Conservation (phyloP, 345 rosid genomes). For the Fremontodendron californicum region DNA sequence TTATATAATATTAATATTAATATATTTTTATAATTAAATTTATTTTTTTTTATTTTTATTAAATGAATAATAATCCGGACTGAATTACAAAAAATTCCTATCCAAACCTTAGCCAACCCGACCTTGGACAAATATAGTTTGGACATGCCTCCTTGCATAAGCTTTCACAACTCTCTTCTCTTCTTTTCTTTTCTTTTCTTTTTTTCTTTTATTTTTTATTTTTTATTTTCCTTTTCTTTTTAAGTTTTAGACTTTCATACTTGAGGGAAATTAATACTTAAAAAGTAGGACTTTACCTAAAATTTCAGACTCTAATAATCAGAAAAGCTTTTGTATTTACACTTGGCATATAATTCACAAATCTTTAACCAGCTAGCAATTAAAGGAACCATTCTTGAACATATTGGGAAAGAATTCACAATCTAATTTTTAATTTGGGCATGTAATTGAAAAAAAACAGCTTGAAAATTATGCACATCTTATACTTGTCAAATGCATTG, state of each 20-base stretch:
- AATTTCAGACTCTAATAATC: neutral
- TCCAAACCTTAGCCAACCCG: too few relatives aligned
- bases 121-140: too few relatives aligned
- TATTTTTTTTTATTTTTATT: too few relatives aligned
- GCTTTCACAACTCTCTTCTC: neutral
- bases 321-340: neutral
- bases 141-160: neutral
- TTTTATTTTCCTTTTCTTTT: too few relatives aligned
- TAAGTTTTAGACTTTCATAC: neutral
- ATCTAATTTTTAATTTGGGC: neutral
- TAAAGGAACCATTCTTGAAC: neutral
- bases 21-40: too few relatives aligned
- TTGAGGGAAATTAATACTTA: neutral
- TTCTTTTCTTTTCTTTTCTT: neutral
- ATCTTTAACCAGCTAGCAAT: neutral
- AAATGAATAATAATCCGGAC: too few relatives aligned
- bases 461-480: neutral
- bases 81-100: too few relatives aligned
- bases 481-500: slow-evolving; percentile 98
- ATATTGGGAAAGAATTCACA: neutral
- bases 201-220: too few relatives aligned
- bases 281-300: neutral
- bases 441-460: neutral
- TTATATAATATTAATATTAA: too few relatives aligned
- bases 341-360: neutral